phyloP scores from a whole-genome alignment of 140 eudicot species.

The Stevia rebaudiana region DNA sequence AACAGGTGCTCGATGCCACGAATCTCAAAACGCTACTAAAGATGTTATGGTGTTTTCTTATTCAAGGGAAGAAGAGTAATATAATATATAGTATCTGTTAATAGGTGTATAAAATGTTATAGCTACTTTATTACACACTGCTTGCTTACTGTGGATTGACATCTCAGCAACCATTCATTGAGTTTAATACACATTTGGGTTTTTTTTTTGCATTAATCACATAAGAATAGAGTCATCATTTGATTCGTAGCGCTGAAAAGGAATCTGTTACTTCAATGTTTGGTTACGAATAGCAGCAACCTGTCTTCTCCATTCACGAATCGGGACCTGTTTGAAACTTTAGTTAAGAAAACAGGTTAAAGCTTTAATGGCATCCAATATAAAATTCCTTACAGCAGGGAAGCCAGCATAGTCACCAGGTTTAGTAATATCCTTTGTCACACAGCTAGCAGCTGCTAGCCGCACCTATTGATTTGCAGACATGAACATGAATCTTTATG shows the following conservation, averaged over 20 bases:
- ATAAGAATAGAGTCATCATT: no score
- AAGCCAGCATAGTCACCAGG: constrained; percentile 97
- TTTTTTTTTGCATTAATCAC: no score
- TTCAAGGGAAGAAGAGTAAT: background rate
- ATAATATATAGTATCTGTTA: background rate
- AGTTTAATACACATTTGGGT: no score
- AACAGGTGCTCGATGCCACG: constrained; percentile 73
- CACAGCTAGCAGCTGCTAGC: constrained; percentile 85
- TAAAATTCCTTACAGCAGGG: constrained; percentile 65
- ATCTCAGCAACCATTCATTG: background rate
- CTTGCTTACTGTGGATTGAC: background rate
- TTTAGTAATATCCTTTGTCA: constrained; percentile 73
- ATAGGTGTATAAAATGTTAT: background rate
- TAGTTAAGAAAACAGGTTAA: background rate
- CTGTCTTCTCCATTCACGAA: constrained; percentile 75
- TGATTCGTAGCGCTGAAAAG: no score
- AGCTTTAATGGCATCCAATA: background rate
- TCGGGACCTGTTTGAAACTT: constrained; percentile 47
- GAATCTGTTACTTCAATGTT: constrained; percentile 25
- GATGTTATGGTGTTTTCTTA: background rate
- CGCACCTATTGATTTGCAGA: constrained; percentile 50
- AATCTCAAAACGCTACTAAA: constrained; percentile 71
- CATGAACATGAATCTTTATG: no score
- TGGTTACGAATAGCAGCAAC: constrained; percentile 48
- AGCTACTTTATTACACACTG: background rate